Evolutionary conservation across 805 yeast genomes (phyloP), one percentile per base, ranked within the genome.

Genomic region (Hermanozyma aechmeae): DNA sequence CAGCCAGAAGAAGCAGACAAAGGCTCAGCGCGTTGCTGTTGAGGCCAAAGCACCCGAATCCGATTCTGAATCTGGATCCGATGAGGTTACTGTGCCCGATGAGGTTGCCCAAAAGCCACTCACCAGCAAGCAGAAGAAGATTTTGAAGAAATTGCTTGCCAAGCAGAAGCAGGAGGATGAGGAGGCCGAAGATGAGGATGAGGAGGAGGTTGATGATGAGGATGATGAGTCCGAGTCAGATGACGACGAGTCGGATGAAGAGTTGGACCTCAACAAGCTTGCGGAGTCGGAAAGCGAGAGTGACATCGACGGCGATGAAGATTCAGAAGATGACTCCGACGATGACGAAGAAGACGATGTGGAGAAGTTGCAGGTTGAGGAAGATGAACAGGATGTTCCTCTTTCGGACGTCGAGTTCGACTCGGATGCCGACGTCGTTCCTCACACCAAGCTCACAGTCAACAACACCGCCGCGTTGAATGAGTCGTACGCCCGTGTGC

Each of bases 351-450:
- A 56, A 3, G 71, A 58, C 4, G 71, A 56, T 3, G 66, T 53
- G 4, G 68, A 57, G 2, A 66, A 53, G 2, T 72, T 64, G 3
- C 75, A 65, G 8, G 74, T 68, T 5, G 74, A 65, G 24, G 55
- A 37, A 3, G 89, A 77, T 6, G 84, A 74, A 32, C 87, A 80
- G 40, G 96, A 86, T 43, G 70, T 87, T 25, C 81, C 95, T 13
- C 70, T 85, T 29, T 82, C 95, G 1, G 96, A 86, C 31, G 96
- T 80, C 15, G 96, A 89, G 48, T 60, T 84, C 24, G 96, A 86
- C 48, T 83, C 92, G 2, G 96, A 87, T 51, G 95, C 95, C 12
- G 98, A 92, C 53, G 74, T 87, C 25, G 86, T 89, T 21, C 96
- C 97, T 27, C 76, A 80, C 57, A 85, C 92, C 33, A 87, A 87